A percentile compares a stretch with the other conserved stretches of the same genome.
Conservation (phyloP, 2,329 filamentous ascomycete genomes). For the Claviceps arundinis region DNA sequence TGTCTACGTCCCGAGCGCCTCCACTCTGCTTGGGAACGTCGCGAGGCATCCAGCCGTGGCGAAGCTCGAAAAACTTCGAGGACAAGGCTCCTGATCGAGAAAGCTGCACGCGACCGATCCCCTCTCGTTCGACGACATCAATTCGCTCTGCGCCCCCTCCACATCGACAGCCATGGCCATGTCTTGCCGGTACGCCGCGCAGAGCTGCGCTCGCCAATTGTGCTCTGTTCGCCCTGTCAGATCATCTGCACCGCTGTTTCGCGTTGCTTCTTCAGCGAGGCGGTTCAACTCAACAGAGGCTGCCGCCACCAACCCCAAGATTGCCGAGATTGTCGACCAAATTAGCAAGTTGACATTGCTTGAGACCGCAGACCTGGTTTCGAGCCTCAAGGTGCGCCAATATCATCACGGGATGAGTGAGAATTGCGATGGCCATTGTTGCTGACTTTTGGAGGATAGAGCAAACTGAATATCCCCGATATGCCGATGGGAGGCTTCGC, state of each 20-base stretch:
- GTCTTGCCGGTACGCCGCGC: conserved; percentile 49
- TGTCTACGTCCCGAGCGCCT: neutral
- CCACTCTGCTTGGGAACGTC: neutral
- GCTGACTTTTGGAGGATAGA: conserved; percentile 34
- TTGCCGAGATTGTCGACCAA: conserved; percentile 88
- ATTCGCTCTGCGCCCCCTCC: conserved; percentile 11
- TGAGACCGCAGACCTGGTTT: conserved; percentile 92
- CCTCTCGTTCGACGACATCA: neutral
- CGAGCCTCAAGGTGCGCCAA: conserved; percentile 71
- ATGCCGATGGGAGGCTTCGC: conserved; percentile 88
- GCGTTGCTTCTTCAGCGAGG: conserved; percentile 39
- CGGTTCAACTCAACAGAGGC: conserved; percentile 84
- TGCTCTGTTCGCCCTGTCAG: conserved; percentile 34
- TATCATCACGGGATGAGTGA: neutral
- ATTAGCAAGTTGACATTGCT: conserved; percentile 96
- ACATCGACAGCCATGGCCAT: conserved; percentile 40
- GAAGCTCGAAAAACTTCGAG: conserved; percentile 31
- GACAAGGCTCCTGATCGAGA: conserved; percentile 12
- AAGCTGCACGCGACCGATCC: conserved; percentile 10
- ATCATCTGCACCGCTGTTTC: conserved; percentile 33
- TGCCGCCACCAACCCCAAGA: conserved; percentile 67
- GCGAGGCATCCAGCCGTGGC: conserved; percentile 1
- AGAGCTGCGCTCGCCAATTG: conserved; percentile 50
- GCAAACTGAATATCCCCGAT: conserved; percentile 93
- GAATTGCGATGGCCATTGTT: neutral